These are phyloP conservation scores for Smallanthus sonchifolius DNA, from an alignment of 129 eudicot species.

Conservation along the genomic window DNA sequence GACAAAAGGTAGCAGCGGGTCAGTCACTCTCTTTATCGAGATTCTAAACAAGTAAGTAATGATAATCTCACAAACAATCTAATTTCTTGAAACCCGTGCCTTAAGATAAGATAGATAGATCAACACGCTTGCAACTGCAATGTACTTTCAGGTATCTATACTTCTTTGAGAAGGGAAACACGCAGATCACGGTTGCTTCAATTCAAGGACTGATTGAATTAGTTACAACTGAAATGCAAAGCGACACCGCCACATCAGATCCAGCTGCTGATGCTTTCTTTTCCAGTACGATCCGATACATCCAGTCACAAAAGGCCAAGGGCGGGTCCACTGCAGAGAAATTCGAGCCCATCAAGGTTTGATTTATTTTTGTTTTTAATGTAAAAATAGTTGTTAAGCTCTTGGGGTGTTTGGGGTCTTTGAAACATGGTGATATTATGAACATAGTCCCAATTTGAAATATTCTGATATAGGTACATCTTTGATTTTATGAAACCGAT, in stretches of 20 bases:
- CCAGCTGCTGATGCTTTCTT: slow-evolving; percentile 87
- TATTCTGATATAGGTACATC: slow-evolving; percentile 24
- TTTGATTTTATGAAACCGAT: neutral
- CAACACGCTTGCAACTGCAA: neutral
- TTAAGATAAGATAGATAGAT: neutral
- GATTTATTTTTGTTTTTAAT: slow-evolving; percentile 13
- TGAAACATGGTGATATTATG: slow-evolving; percentile 7
- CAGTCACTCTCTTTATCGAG: slow-evolving; percentile 81
- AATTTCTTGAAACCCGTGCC: neutral
- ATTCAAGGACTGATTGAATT: slow-evolving; percentile 76
- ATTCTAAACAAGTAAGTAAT: slow-evolving; percentile 83
- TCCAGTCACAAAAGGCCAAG: slow-evolving; percentile 94
- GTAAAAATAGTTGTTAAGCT: slow-evolving; percentile 12
- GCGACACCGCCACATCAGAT: slow-evolving; percentile 59
- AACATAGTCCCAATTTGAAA: slow-evolving; percentile 16
- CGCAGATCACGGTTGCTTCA: slow-evolving; percentile 75
- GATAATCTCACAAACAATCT: neutral
- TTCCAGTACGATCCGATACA: slow-evolving; percentile 79
- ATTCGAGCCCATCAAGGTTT: slow-evolving; percentile 56
- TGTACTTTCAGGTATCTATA: slow-evolving; percentile 71
- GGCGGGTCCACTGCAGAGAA: slow-evolving; percentile 93
- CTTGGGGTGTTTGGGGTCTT: slow-evolving; percentile 16
- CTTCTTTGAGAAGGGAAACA: slow-evolving; percentile 92
- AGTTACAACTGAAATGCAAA: slow-evolving; percentile 78
- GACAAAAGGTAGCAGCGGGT: slow-evolving; percentile 91